phyloP scores from a whole-genome alignment of 2,329 filamentous ascomycete genomes.

The Penicillium sp. region DNA sequence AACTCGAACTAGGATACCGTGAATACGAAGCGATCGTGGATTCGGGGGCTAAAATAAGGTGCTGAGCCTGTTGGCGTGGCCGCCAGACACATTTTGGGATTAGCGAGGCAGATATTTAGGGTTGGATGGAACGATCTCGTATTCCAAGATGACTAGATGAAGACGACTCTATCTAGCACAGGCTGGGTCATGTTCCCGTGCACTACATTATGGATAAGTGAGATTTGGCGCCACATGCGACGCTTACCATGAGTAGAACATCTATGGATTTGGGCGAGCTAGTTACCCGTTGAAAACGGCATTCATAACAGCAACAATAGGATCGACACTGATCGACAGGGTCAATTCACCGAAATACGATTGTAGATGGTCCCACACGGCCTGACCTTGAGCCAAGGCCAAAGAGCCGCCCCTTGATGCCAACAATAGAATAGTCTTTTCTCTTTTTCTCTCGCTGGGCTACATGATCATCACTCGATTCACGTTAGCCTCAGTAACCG shows the following conservation, averaged over 20 bases:
- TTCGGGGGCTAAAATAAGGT: not conserved
- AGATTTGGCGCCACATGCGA: too few relatives aligned
- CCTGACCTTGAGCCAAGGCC: too few relatives aligned
- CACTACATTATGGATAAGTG: too few relatives aligned
- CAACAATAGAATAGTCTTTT: too few relatives aligned
- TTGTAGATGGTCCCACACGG: too few relatives aligned
- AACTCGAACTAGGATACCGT: slow-evolving; percentile 43
- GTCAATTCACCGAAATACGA: slow-evolving; percentile 3
- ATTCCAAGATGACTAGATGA: not conserved
- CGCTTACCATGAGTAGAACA: too few relatives aligned
- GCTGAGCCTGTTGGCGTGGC: slow-evolving; percentile 1
- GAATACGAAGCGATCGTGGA: slow-evolving; percentile 48
- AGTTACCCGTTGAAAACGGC: not conserved
- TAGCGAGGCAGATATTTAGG: slow-evolving; percentile 26
- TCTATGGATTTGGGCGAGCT: too few relatives aligned
- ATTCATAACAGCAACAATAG: not conserved
- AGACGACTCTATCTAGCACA: not conserved
- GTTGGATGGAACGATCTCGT: slow-evolving; percentile 1
- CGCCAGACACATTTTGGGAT: slow-evolving; percentile 3
- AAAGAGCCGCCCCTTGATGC: too few relatives aligned
- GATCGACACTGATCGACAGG: slow-evolving; percentile 1
- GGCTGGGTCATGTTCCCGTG: not conserved
- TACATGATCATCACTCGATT: too few relatives aligned
- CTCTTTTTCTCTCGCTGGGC: too few relatives aligned
- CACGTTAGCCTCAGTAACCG: too few relatives aligned